A percentile compares a stretch with the other conserved stretches of the same genome.
Conservation (phyloP, 2,329 filamentous ascomycete genomes). For the Fulvia fulva region DNA sequence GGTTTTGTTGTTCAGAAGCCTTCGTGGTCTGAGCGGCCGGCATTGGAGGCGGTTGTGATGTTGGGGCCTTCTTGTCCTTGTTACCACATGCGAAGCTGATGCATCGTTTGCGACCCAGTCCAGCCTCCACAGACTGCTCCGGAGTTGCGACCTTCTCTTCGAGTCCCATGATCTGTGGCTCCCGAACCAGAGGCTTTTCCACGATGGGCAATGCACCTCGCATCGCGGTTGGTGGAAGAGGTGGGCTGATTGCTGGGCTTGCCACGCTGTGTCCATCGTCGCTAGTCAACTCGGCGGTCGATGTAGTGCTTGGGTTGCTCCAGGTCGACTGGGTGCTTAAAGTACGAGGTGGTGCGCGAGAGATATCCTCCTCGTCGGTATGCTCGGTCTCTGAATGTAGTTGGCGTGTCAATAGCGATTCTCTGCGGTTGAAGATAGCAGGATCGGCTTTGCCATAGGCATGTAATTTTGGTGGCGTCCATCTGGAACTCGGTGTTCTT, state of each 20-base stretch:
- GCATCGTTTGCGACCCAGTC: constrained; percentile 72
- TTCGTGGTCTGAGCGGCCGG: constrained; percentile 25
- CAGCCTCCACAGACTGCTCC: constrained; percentile 59
- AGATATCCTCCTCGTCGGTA: constrained; percentile 36
- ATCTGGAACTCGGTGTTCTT: constrained; percentile 10
- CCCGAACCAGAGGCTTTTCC: constrained; percentile 38
- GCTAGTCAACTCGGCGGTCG: constrained; percentile 89
- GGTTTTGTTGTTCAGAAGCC: constrained; percentile 8
- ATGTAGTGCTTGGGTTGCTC: constrained; percentile 75
- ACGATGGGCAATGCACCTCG: constrained; percentile 36
- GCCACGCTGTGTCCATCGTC: constrained; percentile 73
- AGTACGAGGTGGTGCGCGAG: constrained; percentile 36
- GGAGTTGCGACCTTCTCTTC: constrained; percentile 32
- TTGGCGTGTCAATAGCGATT: constrained; percentile 84
- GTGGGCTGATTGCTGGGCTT: constrained; percentile 82
- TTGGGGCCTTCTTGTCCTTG: constrained; percentile 45
- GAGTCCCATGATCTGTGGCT: constrained; percentile 36
- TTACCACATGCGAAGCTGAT: constrained; percentile 88
- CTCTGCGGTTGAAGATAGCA: constrained; percentile 55
- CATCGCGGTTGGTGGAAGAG: constrained; percentile 58
- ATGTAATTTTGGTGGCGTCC: constrained; percentile 11
- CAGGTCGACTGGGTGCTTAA: constrained; percentile 61
- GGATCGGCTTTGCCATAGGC: constrained; percentile 41
- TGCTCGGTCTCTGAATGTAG: constrained; percentile 56
- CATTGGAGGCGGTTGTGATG: constrained; percentile 30